Conservation (phyloP, 1,139 yeast species). For the Taphrina confusa region DNA sequence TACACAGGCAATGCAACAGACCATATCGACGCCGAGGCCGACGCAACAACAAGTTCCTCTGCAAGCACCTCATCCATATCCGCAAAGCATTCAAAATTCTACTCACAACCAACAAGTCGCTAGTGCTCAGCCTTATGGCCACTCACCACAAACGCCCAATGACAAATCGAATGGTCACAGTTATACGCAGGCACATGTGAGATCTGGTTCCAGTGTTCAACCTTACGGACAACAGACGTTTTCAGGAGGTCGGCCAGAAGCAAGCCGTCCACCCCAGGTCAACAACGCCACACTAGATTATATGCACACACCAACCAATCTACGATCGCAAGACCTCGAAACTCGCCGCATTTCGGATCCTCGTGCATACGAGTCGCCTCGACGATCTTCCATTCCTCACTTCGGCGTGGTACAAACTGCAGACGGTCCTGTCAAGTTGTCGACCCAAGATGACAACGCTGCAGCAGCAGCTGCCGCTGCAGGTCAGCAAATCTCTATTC, state of each 20-base stretch:
- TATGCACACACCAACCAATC: background rate
- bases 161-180: background rate
- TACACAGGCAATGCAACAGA: background rate
- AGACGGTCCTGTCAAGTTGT: background rate
- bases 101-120: background rate
- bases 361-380: background rate
- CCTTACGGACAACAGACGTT: slow-evolving; percentile 4
- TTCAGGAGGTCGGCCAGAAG: background rate
- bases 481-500: slow-evolving; percentile 16
- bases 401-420: background rate
- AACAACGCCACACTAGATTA: background rate
- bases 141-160: background rate
- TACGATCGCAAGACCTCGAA: background rate
- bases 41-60: background rate
- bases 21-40: background rate
- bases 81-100: background rate
- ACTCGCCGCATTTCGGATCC: slow-evolving; percentile 2
- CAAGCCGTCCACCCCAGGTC: background rate
- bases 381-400: background rate
- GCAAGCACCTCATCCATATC: background rate
- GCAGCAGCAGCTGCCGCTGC: background rate
- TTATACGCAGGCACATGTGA: background rate
- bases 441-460: background rate
- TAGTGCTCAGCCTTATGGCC: background rate
- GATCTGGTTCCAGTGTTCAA: background rate